phyloP scores from a whole-genome alignment of 2,329 filamentous ascomycete species.

The Claviceps africana region DNA sequence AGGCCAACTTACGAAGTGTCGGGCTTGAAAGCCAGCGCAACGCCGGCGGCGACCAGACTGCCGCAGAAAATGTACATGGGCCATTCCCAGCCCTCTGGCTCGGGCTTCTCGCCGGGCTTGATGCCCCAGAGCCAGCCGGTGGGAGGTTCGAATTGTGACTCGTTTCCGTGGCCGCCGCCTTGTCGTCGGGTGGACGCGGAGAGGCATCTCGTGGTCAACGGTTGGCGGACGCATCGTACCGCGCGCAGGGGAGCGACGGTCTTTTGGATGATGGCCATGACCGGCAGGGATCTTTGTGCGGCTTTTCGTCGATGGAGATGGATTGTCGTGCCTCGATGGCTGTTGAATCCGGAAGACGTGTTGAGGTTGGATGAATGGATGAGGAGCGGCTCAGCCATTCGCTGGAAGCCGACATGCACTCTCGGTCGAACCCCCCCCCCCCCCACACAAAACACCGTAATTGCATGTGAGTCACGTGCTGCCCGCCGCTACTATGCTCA shows the following conservation, averaged over 20 bases:
- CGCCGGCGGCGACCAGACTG: constrained; percentile 54
- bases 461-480: not conserved
- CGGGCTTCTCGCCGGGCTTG: constrained; percentile 86
- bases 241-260: constrained; percentile 23
- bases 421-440: no score
- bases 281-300: constrained; percentile 1
- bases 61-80: constrained; percentile 76
- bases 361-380: not conserved
- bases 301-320: constrained; percentile 11
- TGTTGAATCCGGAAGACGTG: constrained; percentile 1
- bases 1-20: constrained; percentile 77
- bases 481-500: not conserved
- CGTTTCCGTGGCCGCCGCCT: constrained; percentile 34
- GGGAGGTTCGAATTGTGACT: constrained; percentile 76
- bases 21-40: constrained; percentile 91
- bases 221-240: constrained; percentile 24
- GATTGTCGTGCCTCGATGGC: constrained; percentile 17
- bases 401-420: not conserved
- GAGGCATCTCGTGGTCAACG: constrained; percentile 24
- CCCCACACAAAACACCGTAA: not conserved
- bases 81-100: constrained; percentile 93
- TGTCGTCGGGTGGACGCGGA: constrained; percentile 29
- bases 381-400: constrained; percentile 1
- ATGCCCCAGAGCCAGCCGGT: constrained; percentile 87
- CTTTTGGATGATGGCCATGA: constrained; percentile 24